Percentiles rank a stretch among this genome's conserved stretches.
phyloP scores from a whole-genome alignment of 176 grass and related monocot species.

The Melocanna baccifera region DNA sequence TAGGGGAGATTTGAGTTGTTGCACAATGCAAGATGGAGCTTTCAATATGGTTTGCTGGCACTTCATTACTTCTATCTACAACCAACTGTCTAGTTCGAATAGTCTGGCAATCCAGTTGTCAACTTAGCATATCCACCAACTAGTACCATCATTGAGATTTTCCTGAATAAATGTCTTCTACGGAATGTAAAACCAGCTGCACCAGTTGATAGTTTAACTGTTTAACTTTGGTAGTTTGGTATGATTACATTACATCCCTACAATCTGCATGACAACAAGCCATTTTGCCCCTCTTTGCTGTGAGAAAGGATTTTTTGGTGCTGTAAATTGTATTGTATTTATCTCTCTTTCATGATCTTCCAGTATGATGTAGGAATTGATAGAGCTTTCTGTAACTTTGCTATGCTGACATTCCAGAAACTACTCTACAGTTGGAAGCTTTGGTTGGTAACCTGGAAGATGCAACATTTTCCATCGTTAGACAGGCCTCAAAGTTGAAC shows the following conservation, averaged over 20 bases:
- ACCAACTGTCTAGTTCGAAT: background rate
- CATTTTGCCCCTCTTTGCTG: constrained; percentile 23
- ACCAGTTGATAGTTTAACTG: background rate
- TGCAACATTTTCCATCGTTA: constrained; percentile 61
- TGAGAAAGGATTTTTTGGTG: background rate
- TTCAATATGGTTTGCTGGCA: background rate
- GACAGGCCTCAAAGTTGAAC: constrained; percentile 50
- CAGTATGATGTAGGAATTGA: background rate
- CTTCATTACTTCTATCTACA: background rate
- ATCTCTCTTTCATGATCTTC: background rate
- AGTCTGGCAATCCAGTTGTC: background rate
- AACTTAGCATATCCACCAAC: background rate
- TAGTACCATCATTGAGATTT: background rate
- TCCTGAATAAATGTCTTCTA: background rate
- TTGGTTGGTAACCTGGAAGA: constrained; percentile 98
- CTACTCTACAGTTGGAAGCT: constrained; percentile 84
- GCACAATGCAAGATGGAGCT: background rate
- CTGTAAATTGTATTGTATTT: background rate
- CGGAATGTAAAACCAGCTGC: background rate
- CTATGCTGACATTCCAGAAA: constrained; percentile 71
- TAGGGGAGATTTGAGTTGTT: background rate
- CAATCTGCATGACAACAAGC: background rate
- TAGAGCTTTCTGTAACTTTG: constrained; percentile 44
- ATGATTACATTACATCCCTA: background rate
- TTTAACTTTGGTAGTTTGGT: background rate